Conservation (phyloP, 2,329 filamentous ascomycete species). For the Pyrenophora tritici-repentis region DNA sequence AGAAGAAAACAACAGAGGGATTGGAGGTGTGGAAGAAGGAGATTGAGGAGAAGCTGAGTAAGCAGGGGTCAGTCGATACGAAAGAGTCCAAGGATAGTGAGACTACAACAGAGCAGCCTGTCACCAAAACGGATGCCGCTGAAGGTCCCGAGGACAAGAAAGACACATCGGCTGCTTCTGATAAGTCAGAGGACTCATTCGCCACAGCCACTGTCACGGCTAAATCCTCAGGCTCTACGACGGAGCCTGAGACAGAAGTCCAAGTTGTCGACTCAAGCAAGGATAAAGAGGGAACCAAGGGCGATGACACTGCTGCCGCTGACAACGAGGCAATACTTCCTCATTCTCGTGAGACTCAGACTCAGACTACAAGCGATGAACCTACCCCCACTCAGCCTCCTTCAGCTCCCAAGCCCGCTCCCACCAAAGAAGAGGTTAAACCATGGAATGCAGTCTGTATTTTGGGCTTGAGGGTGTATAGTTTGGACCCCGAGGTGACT, state of each 20-base stretch:
- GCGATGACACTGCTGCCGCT: not conserved
- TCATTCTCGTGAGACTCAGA: not conserved
- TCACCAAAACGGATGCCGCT: not conserved
- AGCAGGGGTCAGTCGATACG: constrained; percentile 2
- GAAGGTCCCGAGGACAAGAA: not conserved
- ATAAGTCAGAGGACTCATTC: not conserved
- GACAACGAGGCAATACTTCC: not conserved
- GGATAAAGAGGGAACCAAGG: not conserved
- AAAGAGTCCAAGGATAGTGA: constrained; percentile 4
- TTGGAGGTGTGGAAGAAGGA: constrained; percentile 44
- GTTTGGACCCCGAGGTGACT: constrained; percentile 35
- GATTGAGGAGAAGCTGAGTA: constrained; percentile 23
- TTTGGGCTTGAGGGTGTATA: constrained; percentile 60
- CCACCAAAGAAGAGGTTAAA: constrained; percentile 26
- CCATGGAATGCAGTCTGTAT: constrained; percentile 67
- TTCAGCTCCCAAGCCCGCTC: not conserved
- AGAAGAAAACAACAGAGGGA: constrained; percentile 34
- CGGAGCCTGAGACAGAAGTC: not conserved
- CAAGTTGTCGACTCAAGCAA: no score
- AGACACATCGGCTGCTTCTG: not conserved
- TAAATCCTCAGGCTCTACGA: not conserved
- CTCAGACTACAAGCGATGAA: not conserved
- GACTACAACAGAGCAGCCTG: not conserved
- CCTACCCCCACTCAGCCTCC: not conserved
- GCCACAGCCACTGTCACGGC: not conserved